A percentile compares a stretch with the other conserved stretches of the same genome.
phyloP scores from a whole-genome alignment of 2,329 filamentous ascomycete species.

The Pseudopithomyces chartarum region DNA sequence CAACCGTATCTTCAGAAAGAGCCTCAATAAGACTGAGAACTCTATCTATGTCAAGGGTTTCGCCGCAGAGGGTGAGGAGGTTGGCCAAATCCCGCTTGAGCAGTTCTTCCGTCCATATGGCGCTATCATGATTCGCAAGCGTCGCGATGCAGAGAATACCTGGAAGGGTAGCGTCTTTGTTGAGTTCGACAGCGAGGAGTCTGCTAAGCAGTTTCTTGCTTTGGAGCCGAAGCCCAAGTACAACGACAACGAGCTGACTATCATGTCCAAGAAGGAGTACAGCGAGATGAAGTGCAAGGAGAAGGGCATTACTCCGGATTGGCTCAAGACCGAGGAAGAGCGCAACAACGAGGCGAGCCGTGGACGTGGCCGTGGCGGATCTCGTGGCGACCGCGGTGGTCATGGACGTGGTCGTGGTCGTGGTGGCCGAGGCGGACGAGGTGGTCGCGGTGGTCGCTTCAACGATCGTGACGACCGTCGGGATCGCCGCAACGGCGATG shows the following conservation, averaged over 20 bases:
- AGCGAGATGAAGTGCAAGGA: slow-evolving; percentile 58
- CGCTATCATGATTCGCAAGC: slow-evolving; percentile 80
- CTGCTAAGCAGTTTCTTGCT: slow-evolving; percentile 77
- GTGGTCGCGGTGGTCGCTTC: slow-evolving; percentile 26
- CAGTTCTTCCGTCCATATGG: slow-evolving; percentile 85
- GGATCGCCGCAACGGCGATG: slow-evolving; percentile 32
- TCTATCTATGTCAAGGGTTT: slow-evolving; percentile 96
- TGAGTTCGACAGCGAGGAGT: slow-evolving; percentile 82
- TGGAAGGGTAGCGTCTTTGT: slow-evolving; percentile 99
- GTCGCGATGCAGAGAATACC: slow-evolving; percentile 68
- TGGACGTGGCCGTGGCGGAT: not conserved
- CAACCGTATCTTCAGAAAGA: slow-evolving; percentile 56
- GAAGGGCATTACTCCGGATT: slow-evolving; percentile 52
- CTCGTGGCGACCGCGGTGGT: slow-evolving; percentile 27
- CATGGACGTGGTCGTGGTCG: slow-evolving; percentile 37
- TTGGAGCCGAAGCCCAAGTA: slow-evolving; percentile 82
- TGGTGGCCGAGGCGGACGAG: slow-evolving; percentile 37
- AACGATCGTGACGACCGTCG: slow-evolving; percentile 25
- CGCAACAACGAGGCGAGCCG: not conserved
- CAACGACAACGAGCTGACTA: slow-evolving; percentile 77
- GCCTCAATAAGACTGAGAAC: slow-evolving; percentile 69
- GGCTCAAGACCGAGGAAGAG: slow-evolving; percentile 40
- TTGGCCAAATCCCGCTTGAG: slow-evolving; percentile 92
- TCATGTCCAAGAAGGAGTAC: slow-evolving; percentile 90
- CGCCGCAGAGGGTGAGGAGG: slow-evolving; percentile 77